Percentiles rank a stretch among this genome's conserved stretches.
These are phyloP conservation scores for Schizopora paradoxa DNA, from an alignment of 1,284 basidiomycete species.

Conservation along the genomic window DNA sequence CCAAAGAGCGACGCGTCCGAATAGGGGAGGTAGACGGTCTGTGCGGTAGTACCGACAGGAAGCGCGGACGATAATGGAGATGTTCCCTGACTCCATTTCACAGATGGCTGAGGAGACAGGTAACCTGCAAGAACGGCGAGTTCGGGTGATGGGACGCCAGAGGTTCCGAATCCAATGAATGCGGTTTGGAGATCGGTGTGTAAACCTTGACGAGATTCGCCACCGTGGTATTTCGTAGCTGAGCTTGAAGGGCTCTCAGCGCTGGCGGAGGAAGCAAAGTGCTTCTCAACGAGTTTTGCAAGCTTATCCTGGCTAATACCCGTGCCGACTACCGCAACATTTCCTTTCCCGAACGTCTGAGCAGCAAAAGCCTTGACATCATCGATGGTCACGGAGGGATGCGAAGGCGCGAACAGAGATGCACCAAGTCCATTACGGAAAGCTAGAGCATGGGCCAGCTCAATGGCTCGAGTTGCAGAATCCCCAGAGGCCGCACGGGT, in stretches of 20 bases:
- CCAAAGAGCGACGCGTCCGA: conserved; percentile 87
- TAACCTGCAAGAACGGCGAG: conserved; percentile 75
- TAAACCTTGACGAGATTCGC: conserved; percentile 69
- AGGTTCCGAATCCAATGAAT: conserved; percentile 77
- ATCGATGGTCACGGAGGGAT: conserved; percentile 56
- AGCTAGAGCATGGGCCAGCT: conserved; percentile 81
- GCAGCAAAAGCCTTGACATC: conserved; percentile 73
- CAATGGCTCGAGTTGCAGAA: conserved; percentile 65
- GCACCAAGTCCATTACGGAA: conserved; percentile 90
- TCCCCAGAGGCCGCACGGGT: conserved; percentile 55
- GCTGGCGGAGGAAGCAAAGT: conserved; percentile 47
- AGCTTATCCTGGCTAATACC: conserved; percentile 76
- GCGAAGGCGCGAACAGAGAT: conserved; percentile 77
- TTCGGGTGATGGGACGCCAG: conserved; percentile 59
- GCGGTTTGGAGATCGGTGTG: conserved; percentile 66
- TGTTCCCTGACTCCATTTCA: conserved; percentile 81
- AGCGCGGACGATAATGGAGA: conserved; percentile 60
- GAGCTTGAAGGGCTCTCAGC: conserved; percentile 34
- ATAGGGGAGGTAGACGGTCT: conserved; percentile 77
- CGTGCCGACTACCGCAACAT: conserved; percentile 82
- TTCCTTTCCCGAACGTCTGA: conserved; percentile 67
- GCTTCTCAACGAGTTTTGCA: conserved; percentile 64
- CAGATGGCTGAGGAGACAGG: conserved; percentile 62
- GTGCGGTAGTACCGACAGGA: conserved; percentile 52
- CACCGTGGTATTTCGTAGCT: conserved; percentile 74